Percentiles rank a stretch among this genome's conserved stretches.
phyloP scores from a whole-genome alignment of 768 basidiomycete species.

The Suillus occidentalis region DNA sequence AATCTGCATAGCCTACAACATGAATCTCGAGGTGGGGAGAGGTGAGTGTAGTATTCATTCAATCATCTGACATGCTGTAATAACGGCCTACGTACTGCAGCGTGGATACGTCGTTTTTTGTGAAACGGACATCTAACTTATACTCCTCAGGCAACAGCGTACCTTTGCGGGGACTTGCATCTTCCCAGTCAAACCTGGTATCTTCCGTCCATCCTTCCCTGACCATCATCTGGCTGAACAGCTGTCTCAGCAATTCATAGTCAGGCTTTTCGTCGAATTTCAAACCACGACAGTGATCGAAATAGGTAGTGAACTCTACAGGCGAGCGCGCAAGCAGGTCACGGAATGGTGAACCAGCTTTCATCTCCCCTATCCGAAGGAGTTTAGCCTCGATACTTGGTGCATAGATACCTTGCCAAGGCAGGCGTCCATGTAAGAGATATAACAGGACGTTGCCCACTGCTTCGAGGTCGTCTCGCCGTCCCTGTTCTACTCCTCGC shows the following conservation, averaged over 20 bases:
- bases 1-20: no score
- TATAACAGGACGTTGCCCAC: constrained; percentile 21
- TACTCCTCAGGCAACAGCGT: neutral
- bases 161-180: neutral
- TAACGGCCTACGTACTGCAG: neutral
- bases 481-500: constrained; percentile 14
- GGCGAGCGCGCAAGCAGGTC: constrained; percentile 2
- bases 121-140: neutral
- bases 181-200: neutral
- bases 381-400: constrained; percentile 6
- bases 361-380: constrained; percentile 17
- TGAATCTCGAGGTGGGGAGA: no score
- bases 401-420: constrained; percentile 23
- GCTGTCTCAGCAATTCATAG: constrained; percentile 15
- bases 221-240: constrained; percentile 12
- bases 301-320: constrained; percentile 14
- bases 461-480: constrained; percentile 26
- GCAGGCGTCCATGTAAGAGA: constrained; percentile 22
- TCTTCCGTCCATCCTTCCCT: neutral
- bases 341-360: neutral
- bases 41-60: no score
- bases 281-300: constrained; percentile 17
- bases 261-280: constrained; percentile 23
- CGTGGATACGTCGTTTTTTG: no score
- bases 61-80: no score